Evolutionary conservation across 805 yeast species (phyloP).

Genomic region (Debaryomyces tyrocola): DNA sequence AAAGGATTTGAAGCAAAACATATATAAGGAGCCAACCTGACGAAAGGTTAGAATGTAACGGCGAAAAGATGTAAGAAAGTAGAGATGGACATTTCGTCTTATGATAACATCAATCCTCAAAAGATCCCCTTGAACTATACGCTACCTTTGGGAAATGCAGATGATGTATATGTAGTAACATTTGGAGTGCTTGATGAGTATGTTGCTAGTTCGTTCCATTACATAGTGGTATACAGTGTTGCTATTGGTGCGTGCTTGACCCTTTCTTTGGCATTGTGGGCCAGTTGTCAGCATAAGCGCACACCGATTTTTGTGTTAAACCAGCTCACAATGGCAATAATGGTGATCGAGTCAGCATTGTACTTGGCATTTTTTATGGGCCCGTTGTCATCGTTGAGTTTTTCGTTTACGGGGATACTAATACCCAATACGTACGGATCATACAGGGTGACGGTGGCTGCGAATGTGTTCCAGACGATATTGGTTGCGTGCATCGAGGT

Average conservation of each 20-base stretch:
- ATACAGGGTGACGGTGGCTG: constrained; percentile 54
- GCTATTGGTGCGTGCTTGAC: constrained; percentile 17
- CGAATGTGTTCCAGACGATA: constrained; percentile 60
- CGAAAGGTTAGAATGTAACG: not conserved
- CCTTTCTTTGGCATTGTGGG: constrained; percentile 11
- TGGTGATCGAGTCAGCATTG: constrained; percentile 61
- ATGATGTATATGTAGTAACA: constrained; percentile 6
- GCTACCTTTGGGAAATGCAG: constrained; percentile 8
- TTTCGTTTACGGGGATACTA: constrained; percentile 32
- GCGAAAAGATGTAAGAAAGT: not conserved
- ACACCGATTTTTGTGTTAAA: constrained; percentile 78
- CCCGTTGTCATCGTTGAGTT: constrained; percentile 50
- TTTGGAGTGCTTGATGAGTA: constrained; percentile 14
- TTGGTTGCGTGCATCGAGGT: constrained; percentile 60
- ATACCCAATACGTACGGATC: constrained; percentile 31
- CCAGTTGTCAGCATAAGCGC: constrained; percentile 41
- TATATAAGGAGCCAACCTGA: not conserved
- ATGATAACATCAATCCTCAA: constrained; percentile 3
- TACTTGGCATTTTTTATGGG: constrained; percentile 56
- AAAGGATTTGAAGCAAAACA: not conserved
- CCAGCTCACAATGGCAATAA: constrained; percentile 54
- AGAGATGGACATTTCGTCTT: constrained; percentile 1
- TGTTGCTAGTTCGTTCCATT: constrained; percentile 3
- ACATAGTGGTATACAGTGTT: constrained; percentile 15
- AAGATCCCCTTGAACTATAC: constrained; percentile 13